phyloP scores from a whole-genome alignment of 1,284 basidiomycete species.

The Ustilago sp. region DNA sequence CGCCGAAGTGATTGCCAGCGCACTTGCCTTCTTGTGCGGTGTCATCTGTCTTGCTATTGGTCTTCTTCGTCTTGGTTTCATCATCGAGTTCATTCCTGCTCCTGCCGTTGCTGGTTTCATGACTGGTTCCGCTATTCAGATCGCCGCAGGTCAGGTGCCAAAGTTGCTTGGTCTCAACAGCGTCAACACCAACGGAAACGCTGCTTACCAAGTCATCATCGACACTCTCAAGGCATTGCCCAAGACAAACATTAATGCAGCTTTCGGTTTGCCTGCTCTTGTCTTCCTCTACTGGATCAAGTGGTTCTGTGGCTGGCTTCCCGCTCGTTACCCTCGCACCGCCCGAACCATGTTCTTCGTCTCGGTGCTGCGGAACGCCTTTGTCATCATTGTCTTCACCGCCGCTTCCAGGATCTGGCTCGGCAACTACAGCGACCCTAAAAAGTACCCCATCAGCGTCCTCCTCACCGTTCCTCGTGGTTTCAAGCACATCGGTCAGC shows the following conservation, averaged over 20 bases:
- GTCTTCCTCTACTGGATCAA: constrained; percentile 81
- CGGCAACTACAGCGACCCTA: constrained; percentile 68
- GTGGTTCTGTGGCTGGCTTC: constrained; percentile 75
- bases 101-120: constrained; percentile 90
- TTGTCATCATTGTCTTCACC: constrained; percentile 73
- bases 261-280: constrained; percentile 86
- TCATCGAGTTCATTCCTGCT: constrained; percentile 92
- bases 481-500: constrained; percentile 78
- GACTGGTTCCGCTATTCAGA: constrained; percentile 71
- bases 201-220: constrained; percentile 89
- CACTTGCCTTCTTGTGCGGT: constrained; percentile 87
- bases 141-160: constrained; percentile 66
- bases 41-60: constrained; percentile 94
- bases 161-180: constrained; percentile 62
- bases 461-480: constrained; percentile 77
- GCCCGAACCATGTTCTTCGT: constrained; percentile 74
- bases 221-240: constrained; percentile 88
- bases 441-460: constrained; percentile 86
- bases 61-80: constrained; percentile 89
- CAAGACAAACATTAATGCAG: constrained; percentile 81
- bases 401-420: constrained; percentile 69
- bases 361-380: constrained; percentile 66
- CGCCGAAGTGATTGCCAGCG: constrained; percentile 82
- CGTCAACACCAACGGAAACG: constrained; percentile 61
- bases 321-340: constrained; percentile 79